Evolutionary conservation across 257 asterid species (phyloP).

Genomic region (Nicotiana tomentosiformis): DNA sequence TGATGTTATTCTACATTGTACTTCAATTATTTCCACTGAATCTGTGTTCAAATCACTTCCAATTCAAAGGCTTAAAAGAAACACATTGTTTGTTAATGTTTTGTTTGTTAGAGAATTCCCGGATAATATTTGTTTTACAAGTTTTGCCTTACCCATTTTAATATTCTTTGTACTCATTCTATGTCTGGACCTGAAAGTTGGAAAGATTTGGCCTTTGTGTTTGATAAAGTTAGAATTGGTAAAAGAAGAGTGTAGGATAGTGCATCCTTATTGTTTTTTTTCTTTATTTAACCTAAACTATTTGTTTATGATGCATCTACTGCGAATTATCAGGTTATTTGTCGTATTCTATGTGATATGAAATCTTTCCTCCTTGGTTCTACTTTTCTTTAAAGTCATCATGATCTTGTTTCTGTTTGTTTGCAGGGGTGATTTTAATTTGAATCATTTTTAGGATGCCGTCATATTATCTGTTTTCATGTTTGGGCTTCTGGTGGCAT

Average conservation of each 20-base stretch:
- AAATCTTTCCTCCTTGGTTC: neutral
- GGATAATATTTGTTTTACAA: slow-evolving; percentile 42
- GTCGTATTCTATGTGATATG: slow-evolving; percentile 24
- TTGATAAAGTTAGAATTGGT: slow-evolving; percentile 68
- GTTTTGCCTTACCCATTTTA: slow-evolving; percentile 54
- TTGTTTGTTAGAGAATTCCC: slow-evolving; percentile 64
- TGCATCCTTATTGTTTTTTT: slow-evolving; percentile 15
- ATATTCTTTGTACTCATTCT: slow-evolving; percentile 80
- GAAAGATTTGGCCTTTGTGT: slow-evolving; percentile 54
- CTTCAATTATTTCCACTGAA: slow-evolving; percentile 61
- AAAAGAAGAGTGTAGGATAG: slow-evolving; percentile 75
- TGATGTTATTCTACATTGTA: slow-evolving; percentile 54
- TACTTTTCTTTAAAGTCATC: neutral
- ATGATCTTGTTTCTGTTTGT: slow-evolving; percentile 8
- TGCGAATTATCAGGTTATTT: slow-evolving; percentile 28
- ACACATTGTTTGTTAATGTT: slow-evolving; percentile 68
- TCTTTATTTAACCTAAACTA: neutral
- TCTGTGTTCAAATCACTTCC: slow-evolving; percentile 51
- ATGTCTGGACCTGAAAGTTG: slow-evolving; percentile 95
- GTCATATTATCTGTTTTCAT: slow-evolving; percentile 90
- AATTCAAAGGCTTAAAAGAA: slow-evolving; percentile 47
- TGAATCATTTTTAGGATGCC: slow-evolving; percentile 89
- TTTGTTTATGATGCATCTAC: neutral
- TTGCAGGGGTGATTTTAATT: slow-evolving; percentile 72
- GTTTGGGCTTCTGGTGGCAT: slow-evolving; percentile 97